Base-by-base conservation (phyloP, 148 eudicot genomes). In the Rhododendron ferrugineum region DNA sequence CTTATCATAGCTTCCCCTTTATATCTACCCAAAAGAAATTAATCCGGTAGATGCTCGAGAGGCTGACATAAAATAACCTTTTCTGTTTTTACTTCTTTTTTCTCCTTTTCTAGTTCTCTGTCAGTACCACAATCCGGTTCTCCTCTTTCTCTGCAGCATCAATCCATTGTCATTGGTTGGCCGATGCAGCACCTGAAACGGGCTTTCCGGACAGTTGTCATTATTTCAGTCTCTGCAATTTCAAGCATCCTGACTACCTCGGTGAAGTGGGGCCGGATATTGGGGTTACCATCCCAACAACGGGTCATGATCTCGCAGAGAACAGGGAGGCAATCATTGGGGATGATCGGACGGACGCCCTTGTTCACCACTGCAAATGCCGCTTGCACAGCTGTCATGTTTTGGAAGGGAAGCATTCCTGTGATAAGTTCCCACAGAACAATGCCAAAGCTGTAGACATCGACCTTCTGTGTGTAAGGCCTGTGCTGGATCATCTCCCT, bases 401-500 rank as follows among this genome's bases (percentile, higher is more conserved):
- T 93, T 87, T 88, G 97, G 86, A 96, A 96, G 0, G 99, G 99
- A 86, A 96, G 97, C 95, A 92, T 91, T 49, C 97, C 99, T 0
- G 99, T 94, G 40, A 95, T 91, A 72, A 96, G 93, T 75, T 96
- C 99, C 98, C 98, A 96, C 72, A 96, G 94, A 36, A 96, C 99
- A 52, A 96, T 96, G 66, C 99, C 99, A 68, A 96, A 96, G 89
- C 99, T 96, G 85, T 96, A 96, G 23, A 96, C 97, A 78, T 96
- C 99, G 0, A 96, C 99, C 85, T 96, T 96, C 86, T 93, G 98
- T 9, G 98, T 94, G 88, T 96, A 96, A 2, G 95, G 96, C 92
- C 99, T 94, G 73, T 96, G 99, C 91, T 96, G 99, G 85, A 96
- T 96, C 99, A 96, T 96, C 89, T 96, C 99, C 92, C 99, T 95